Percentiles rank a stretch among this genome's conserved stretches.
Evolutionary conservation across 371 early-diverging fungal species (phyloP).

Genomic region (Rhizomucor miehei): DNA sequence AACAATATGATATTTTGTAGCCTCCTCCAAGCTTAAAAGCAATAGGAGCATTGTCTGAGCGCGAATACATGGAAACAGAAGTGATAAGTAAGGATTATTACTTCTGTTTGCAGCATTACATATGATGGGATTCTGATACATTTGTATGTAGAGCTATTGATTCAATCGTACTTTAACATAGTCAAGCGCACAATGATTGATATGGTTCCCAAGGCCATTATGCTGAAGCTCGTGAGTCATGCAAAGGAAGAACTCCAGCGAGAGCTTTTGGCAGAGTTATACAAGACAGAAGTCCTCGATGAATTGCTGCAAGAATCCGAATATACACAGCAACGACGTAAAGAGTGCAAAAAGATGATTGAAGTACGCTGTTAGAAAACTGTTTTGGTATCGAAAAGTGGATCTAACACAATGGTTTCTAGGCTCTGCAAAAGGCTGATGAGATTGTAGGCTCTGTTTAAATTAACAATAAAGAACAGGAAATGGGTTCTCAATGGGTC

Average conservation of each 20-base stretch:
- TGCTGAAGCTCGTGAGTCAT: conserved; percentile 92
- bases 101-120: background rate
- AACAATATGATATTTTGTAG: conserved; percentile 23
- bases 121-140: background rate
- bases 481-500: too few species aligned
- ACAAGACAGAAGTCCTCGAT: conserved; percentile 88
- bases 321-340: conserved; percentile 83
- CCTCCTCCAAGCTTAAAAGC: conserved; percentile 96
- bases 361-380: conserved; percentile 43
- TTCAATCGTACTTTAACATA: conserved; percentile 95
- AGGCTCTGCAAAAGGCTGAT: conserved; percentile 71
- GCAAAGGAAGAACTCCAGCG: conserved; percentile 95
- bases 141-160: conserved; percentile 71
- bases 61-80: conserved; percentile 96
- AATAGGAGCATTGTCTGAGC: conserved; percentile 90
- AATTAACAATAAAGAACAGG: background rate
- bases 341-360: conserved; percentile 98
- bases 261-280: conserved; percentile 93
- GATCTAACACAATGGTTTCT: background rate
- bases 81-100: conserved; percentile 78
- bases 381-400: background rate
- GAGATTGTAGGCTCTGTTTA: conserved; percentile 73
- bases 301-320: conserved; percentile 96
- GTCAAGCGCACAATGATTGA: conserved; percentile 97
- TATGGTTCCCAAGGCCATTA: conserved; percentile 98